Conservation (phyloP, 495 filamentous ascomycete genomes). For the Hypoxylon rickii region DNA sequence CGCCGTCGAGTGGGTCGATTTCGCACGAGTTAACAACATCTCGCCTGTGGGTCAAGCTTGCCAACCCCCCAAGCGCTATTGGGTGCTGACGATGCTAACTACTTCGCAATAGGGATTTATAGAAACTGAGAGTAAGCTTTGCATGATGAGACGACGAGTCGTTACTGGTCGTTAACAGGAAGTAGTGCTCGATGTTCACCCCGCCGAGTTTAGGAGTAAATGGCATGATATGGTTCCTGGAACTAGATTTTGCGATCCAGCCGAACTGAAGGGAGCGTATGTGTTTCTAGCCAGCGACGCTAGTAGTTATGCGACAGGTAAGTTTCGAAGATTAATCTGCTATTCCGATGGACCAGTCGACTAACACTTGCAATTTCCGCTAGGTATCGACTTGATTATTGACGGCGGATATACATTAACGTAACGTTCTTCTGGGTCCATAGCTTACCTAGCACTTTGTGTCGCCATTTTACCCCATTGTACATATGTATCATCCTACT, state of each 20-base stretch:
- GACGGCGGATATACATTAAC: conserved; percentile 56
- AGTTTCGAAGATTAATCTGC: neutral
- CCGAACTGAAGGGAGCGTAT: conserved; percentile 72
- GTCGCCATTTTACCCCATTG: no score
- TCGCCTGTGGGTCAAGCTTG: conserved; percentile 63
- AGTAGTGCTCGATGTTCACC: conserved; percentile 33
- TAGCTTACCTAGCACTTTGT: neutral
- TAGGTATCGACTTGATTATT: conserved; percentile 34
- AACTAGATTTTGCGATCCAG: conserved; percentile 52
- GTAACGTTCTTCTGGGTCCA: conserved; percentile 7
- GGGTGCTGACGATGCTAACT: no score
- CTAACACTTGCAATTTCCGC: neutral
- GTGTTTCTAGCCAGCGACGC: conserved; percentile 68
- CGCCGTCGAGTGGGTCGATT: conserved; percentile 57
- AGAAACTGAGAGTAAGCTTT: conserved; percentile 34
- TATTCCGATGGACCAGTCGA: no score
- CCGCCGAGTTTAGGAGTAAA: conserved; percentile 27
- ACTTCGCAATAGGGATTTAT: conserved; percentile 27
- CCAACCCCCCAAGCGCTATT: neutral
- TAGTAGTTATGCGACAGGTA: conserved; percentile 45
- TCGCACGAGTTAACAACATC: conserved; percentile 61
- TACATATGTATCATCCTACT: no score
- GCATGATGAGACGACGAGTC: neutral
- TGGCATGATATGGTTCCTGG: conserved; percentile 36
- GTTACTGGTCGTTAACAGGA: conserved; percentile 4